Base-by-base conservation (phyloP, 108 stramenopile species). In the Cyclotella distinguenda region DNA sequence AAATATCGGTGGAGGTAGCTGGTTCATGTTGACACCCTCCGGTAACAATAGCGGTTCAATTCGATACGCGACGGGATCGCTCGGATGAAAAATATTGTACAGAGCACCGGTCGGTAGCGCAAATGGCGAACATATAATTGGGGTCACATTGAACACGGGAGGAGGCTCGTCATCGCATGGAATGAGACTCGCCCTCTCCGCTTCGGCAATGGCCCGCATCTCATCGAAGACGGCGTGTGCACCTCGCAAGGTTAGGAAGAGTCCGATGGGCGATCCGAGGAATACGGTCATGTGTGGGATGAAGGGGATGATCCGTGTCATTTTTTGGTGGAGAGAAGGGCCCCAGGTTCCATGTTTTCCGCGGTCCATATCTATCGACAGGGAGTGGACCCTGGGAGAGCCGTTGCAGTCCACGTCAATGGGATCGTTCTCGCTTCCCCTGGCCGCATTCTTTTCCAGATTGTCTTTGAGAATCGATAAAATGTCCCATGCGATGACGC, bases 401-500 rank as follows among this genome's bases (percentile, higher is more conserved):
- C 13, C 15, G 18, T 55, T 44, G 11, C 32, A 48, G 40, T 78
- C 77, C 55, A 78, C 28, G 30, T 52, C 13, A 43, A 78, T 67
- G 1, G 70, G 65, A 60, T 78, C 65, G 1, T 33, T 39, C 15
- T 28, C 43, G 45, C 39, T 58, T 9, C 71, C 70, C 66, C 52
- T 63, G 55, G 78, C 23, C 22, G 30, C 42, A 34, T 60, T 47
- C 53, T 50, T 64, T 31, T 78, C 77, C 11, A 43, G 18, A 9
- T 68, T 54, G 35, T 85, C 84, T 64, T 87, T 77, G 16, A 85
- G 61, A 33, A 87, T 72, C 10, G 89, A 79, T 23, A 96, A 60
- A 12, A 96, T 47, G 72, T 96, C 95, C 89, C 90, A 96, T 31
- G 74, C 79, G 60, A 96, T 94, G 18, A 96, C 89, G 21, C 78